These are phyloP conservation scores for Candida smagusa DNA, from an alignment of 1,139 yeast species.

Conservation along the genomic window DNA sequence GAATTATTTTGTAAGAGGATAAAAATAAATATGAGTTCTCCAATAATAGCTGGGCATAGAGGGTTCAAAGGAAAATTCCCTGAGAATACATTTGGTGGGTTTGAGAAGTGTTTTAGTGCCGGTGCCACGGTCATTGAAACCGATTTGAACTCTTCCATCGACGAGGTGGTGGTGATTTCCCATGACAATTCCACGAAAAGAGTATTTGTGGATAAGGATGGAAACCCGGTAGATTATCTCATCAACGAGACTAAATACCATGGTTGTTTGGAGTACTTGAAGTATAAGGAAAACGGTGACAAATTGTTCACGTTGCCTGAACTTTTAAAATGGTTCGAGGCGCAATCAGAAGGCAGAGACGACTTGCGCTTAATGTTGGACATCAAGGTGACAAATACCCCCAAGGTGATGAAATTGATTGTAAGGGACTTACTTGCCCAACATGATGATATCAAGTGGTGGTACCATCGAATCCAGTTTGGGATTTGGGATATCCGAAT, in stretches of 20 bases:
- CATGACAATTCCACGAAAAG: constrained; percentile 67
- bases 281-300: constrained; percentile 54
- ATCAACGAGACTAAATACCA: constrained; percentile 41
- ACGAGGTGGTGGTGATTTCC: constrained; percentile 68
- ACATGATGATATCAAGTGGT: constrained; percentile 51
- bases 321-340: constrained; percentile 55
- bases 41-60: constrained; percentile 43
- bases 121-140: constrained; percentile 80
- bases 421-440: constrained; percentile 47
- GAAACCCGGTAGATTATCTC: constrained; percentile 35
- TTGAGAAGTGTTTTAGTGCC: constrained; percentile 62
- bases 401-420: constrained; percentile 52
- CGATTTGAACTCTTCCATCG: constrained; percentile 76
- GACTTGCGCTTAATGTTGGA: constrained; percentile 66
- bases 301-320: constrained; percentile 60
- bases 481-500: constrained; percentile 80
- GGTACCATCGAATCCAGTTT: constrained; percentile 67
- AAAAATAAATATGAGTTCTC: constrained; percentile 13
- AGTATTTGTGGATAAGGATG: constrained; percentile 51
- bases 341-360: constrained; percentile 25
- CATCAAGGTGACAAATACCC: constrained; percentile 69
- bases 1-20: neutral
- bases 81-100: constrained; percentile 77
- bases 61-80: constrained; percentile 63
- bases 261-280: constrained; percentile 44